phyloP scores from a whole-genome alignment of 176 grass and related monocot genomes.

The Poa pratensis region DNA sequence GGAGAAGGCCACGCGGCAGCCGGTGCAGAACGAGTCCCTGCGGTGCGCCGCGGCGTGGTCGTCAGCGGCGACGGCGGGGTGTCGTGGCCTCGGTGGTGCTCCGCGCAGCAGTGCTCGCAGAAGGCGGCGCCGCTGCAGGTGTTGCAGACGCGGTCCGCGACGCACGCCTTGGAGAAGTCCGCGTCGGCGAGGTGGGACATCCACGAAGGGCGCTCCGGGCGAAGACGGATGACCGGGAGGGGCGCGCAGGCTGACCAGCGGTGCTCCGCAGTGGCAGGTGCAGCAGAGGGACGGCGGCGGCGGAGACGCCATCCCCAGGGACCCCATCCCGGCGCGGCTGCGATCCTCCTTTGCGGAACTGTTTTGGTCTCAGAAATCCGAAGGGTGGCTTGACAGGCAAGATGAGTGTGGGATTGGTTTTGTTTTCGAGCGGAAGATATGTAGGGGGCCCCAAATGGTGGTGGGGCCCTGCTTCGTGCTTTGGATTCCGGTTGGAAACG shows the following conservation, averaged over 20 bases:
- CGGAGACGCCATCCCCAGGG: background rate
- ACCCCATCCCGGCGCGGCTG: background rate
- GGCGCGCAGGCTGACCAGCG: background rate
- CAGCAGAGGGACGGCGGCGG: background rate
- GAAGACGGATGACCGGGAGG: background rate
- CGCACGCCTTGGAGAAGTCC: slow-evolving; percentile 1
- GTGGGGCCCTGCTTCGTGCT: background rate
- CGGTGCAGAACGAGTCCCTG: slow-evolving; percentile 26
- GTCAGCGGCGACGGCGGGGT: background rate
- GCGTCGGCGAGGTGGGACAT: background rate
- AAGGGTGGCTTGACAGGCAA: background rate
- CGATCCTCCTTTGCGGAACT: background rate
- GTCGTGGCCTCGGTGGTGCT: slow-evolving; percentile 15
- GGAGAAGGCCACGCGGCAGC: slow-evolving; percentile 15
- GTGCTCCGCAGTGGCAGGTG: background rate
- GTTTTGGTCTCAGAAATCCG: background rate
- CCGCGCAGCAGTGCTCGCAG: slow-evolving; percentile 31
- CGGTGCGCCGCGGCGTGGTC: background rate
- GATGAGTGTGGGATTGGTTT: background rate
- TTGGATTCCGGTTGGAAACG: background rate
- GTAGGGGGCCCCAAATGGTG: background rate
- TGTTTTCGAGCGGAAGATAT: background rate
- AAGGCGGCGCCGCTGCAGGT: slow-evolving; percentile 18
- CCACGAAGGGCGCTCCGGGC: background rate
- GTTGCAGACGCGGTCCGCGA: slow-evolving; percentile 5